Evolutionary conservation across 2,329 filamentous ascomycete genomes (phyloP).

Genomic region (Trichoderma sp.): DNA sequence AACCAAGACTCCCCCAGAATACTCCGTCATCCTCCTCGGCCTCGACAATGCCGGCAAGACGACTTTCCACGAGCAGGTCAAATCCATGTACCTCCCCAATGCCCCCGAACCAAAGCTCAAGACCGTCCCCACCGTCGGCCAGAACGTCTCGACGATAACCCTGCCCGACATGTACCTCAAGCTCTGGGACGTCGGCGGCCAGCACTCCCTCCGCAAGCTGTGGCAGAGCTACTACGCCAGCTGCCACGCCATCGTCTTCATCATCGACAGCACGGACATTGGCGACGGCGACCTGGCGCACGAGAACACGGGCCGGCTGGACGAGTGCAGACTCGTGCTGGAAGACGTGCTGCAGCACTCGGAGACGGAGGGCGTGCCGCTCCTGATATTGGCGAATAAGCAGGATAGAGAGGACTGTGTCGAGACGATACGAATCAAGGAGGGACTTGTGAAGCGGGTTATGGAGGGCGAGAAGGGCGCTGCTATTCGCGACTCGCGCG

Average conservation of each 20-base stretch:
- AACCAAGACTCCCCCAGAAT: conserved; percentile 57
- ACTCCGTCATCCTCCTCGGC: conserved; percentile 93
- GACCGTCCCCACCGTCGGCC: conserved; percentile 93
- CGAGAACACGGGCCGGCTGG: conserved; percentile 59
- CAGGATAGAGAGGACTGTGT: conserved; percentile 97
- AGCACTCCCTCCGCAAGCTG: conserved; percentile 80
- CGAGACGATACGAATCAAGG: conserved; percentile 95
- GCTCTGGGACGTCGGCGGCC: conserved; percentile 97
- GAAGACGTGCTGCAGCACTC: conserved; percentile 85
- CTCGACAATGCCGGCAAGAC: conserved; percentile 99
- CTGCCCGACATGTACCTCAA: conserved; percentile 95
- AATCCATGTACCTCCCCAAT: conserved; percentile 72
- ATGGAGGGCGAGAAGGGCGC: conserved; percentile 90
- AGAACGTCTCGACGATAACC: conserved; percentile 90
- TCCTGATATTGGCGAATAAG: conserved; percentile 93
- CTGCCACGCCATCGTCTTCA: conserved; percentile 96
- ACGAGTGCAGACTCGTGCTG: conserved; percentile 85
- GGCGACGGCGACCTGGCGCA: conserved; percentile 70
- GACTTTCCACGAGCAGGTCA: conserved; percentile 95
- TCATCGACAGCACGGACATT: conserved; percentile 92
- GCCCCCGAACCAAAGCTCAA: conserved; percentile 66
- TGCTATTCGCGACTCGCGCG: conserved; percentile 83
- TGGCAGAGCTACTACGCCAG: conserved; percentile 96
- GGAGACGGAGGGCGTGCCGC: conserved; percentile 85
- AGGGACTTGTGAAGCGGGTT: conserved; percentile 90